Conservation (phyloP, 1,139 yeast species). For the Taphrina wiesneri region DNA sequence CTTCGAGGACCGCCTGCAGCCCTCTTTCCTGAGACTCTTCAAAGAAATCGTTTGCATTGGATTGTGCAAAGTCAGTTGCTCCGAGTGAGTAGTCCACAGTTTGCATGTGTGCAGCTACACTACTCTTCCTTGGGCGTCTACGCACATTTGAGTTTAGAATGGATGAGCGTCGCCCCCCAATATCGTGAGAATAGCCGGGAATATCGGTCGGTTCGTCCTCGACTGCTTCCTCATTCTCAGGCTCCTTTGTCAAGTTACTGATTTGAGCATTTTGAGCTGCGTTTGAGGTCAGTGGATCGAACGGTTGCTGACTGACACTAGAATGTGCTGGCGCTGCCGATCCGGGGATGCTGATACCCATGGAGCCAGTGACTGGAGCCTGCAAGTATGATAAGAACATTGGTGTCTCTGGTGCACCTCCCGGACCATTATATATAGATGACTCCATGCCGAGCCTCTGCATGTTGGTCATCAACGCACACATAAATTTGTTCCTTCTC, state of each 20-base stretch:
- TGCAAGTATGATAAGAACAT: slow-evolving; percentile 26
- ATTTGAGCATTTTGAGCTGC: slow-evolving; percentile 23
- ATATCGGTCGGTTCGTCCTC: slow-evolving; percentile 3
- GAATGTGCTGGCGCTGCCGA: neutral
- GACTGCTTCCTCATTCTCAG: slow-evolving; percentile 14
- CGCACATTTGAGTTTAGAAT: neutral
- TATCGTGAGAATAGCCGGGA: neutral
- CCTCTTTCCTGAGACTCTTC: slow-evolving; percentile 31
- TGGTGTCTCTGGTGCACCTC: slow-evolving; percentile 33
- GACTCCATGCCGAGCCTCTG: slow-evolving; percentile 35
- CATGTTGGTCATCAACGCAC: slow-evolving; percentile 36
- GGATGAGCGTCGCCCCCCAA: neutral
- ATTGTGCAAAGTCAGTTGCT: slow-evolving; percentile 28
- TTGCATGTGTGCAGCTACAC: slow-evolving; percentile 28
- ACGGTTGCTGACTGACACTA: neutral
- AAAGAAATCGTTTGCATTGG: slow-evolving; percentile 28
- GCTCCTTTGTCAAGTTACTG: neutral
- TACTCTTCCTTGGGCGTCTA: neutral
- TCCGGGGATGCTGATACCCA: neutral
- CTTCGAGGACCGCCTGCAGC: slow-evolving; percentile 28
- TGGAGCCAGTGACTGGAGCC: neutral
- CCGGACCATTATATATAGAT: slow-evolving; percentile 34
- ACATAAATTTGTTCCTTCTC: slow-evolving; percentile 38
- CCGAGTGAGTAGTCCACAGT: slow-evolving; percentile 29
- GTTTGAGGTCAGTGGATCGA: slow-evolving; percentile 26